Conservation (phyloP, 495 filamentous ascomycete genomes). For the Hyaloscypha variabilis region DNA sequence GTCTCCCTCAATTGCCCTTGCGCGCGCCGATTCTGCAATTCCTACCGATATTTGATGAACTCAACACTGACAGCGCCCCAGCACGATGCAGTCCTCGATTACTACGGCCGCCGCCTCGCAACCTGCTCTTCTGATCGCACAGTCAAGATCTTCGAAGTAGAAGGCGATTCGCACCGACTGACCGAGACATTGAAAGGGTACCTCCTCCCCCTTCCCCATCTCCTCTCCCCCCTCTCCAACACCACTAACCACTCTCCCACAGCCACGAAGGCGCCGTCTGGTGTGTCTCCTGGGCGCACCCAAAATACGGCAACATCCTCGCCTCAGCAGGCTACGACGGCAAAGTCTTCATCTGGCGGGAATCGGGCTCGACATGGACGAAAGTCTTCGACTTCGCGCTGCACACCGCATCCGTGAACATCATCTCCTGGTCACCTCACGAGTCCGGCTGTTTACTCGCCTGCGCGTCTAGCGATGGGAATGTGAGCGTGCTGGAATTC, state of each 20-base stretch:
- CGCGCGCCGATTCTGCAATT: neutral
- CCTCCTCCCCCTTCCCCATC: constrained; percentile 23
- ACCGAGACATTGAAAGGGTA: constrained; percentile 96
- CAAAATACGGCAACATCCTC: constrained; percentile 97
- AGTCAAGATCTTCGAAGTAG: constrained; percentile 99
- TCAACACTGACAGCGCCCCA: no score
- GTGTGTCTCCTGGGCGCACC: constrained; percentile 97
- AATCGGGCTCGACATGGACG: constrained; percentile 72
- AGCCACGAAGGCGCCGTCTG: constrained; percentile 96
- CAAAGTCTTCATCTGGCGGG: constrained; percentile 97
- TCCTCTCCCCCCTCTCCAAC: constrained; percentile 8
- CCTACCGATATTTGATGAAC: no score
- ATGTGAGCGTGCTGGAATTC: constrained; percentile 92
- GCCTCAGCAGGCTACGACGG: constrained; percentile 94
- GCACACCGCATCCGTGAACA: constrained; percentile 94
- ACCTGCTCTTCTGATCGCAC: constrained; percentile 98
- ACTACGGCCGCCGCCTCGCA: constrained; percentile 94
- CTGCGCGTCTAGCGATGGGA: constrained; percentile 90
- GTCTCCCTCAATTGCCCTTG: neutral
- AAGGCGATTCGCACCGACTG: constrained; percentile 88
- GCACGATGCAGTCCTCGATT: constrained; percentile 98
- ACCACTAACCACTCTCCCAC: constrained; percentile 16
- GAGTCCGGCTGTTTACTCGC: constrained; percentile 93
- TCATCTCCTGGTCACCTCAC: constrained; percentile 95
- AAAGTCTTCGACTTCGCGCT: constrained; percentile 87